Conservation (phyloP, 257 asterid species). For the Ajuga chamaepitys region DNA sequence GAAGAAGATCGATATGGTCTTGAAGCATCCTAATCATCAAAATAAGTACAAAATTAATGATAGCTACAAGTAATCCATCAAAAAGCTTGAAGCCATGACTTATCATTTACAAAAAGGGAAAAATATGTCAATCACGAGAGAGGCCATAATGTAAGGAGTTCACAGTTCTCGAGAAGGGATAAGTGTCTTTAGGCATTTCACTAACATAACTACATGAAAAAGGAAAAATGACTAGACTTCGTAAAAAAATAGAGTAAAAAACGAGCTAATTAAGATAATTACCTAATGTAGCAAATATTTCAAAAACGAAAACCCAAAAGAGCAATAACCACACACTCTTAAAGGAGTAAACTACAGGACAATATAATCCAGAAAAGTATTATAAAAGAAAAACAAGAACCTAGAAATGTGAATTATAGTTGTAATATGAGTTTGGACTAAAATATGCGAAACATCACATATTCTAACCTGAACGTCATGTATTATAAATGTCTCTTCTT, state of each 20-base stretch:
- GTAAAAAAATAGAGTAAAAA: not conserved
- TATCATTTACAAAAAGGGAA: no score
- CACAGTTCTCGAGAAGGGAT: conserved; percentile 86
- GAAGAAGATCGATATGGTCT: conserved; percentile 95
- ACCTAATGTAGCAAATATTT: conserved; percentile 87
- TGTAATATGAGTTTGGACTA: not conserved
- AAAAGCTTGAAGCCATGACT: no score
- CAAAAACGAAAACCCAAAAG: conserved; percentile 98
- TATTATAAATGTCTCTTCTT: conserved; percentile 69
- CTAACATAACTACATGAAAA: conserved; percentile 72
- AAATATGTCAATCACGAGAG: conserved; percentile 1
- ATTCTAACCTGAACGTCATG: conserved; percentile 60
- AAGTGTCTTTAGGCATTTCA: conserved; percentile 91
- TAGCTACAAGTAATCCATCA: not conserved
- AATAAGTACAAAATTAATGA: not conserved
- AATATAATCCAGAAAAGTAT: not conserved
- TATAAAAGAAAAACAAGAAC: not conserved
- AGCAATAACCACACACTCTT: conserved; percentile 81
- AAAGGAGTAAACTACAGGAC: conserved; percentile 74
- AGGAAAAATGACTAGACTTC: conserved; percentile 18
- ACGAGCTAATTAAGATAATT: not conserved
- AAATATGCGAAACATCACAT: not conserved
- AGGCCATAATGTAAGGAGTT: conserved; percentile 79
- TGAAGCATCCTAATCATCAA: conserved; percentile 63
- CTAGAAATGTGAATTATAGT: not conserved